Percentiles rank a stretch among this genome's conserved stretches.
Conservation (phyloP, 2,329 filamentous ascomycete genomes). For the Scedosporium minutisporum region DNA sequence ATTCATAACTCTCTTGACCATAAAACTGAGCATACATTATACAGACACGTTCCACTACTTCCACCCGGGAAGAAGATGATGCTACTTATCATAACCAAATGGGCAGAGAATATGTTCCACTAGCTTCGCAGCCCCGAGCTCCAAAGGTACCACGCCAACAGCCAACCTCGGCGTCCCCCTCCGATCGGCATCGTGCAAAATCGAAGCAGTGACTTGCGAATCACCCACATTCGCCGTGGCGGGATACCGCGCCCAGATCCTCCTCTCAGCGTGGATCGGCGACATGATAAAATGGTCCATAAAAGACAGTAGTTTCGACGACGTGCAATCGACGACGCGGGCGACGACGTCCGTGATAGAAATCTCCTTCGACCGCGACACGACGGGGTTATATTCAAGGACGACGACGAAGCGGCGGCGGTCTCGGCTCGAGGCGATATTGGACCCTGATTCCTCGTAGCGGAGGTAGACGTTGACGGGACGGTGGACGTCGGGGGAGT, state of each 20-base stretch:
- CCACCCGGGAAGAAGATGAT: no score
- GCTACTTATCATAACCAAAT: not conserved
- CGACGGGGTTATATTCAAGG: not conserved
- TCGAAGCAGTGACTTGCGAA: not conserved
- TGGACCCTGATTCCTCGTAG: constrained; percentile 2
- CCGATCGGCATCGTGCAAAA: not conserved
- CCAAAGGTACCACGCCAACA: not conserved
- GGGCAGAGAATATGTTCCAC: not conserved
- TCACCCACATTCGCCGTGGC: not conserved
- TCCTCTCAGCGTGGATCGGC: not conserved
- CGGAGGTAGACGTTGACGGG: not conserved
- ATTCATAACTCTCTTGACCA: no score
- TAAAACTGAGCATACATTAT: no score
- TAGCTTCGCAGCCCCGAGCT: not conserved
- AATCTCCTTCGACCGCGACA: not conserved
- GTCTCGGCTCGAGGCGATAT: not conserved
- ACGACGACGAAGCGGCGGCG: constrained; percentile 6
- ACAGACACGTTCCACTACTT: no score
- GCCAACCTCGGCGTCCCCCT: not conserved
- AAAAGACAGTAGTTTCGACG: not conserved
- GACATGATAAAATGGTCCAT: not conserved
- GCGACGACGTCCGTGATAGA: not conserved
- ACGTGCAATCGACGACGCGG: not conserved
- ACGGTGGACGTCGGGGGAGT: not conserved
- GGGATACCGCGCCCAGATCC: not conserved